Percentiles rank a stretch among this genome's conserved stretches.
These are phyloP conservation scores for Pinus albicaulis DNA, from an alignment of 75 land plant species.

Conservation along the genomic window DNA sequence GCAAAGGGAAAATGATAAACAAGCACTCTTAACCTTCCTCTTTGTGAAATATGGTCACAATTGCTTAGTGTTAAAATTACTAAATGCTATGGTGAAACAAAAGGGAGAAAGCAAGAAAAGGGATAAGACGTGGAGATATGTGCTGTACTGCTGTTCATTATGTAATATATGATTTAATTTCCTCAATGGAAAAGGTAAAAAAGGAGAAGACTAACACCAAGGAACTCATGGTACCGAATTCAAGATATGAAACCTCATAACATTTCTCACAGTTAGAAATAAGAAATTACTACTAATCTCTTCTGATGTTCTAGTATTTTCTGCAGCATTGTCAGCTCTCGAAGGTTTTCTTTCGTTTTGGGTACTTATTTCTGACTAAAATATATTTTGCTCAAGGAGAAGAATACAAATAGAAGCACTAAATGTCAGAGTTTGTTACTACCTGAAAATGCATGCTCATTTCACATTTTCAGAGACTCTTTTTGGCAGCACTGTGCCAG, in stretches of 20 bases:
- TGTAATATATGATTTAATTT: no score
- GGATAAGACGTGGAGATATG: no score
- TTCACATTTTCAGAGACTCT: no score
- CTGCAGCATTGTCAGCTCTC: slow-evolving; percentile 2
- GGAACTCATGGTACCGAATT: background rate
- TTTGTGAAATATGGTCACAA: background rate
- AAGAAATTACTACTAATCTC: background rate
- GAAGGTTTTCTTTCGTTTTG: background rate
- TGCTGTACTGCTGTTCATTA: no score
- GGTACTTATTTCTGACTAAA: background rate
- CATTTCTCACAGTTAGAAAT: background rate
- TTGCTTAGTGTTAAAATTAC: background rate
- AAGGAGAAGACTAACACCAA: no score
- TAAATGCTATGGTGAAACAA: no score
- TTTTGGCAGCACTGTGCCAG: no score
- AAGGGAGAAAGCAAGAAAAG: no score
- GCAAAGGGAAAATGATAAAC: background rate
- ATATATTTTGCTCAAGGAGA: background rate
- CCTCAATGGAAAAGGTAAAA: no score
- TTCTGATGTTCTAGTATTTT: background rate
- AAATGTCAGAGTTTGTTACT: no score
- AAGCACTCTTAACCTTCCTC: background rate
- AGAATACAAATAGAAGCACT: no score
- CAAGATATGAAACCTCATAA: background rate
- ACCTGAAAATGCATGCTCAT: no score